Conservation (phyloP, 2,329 filamentous ascomycete genomes). For the Xylaria sp. region DNA sequence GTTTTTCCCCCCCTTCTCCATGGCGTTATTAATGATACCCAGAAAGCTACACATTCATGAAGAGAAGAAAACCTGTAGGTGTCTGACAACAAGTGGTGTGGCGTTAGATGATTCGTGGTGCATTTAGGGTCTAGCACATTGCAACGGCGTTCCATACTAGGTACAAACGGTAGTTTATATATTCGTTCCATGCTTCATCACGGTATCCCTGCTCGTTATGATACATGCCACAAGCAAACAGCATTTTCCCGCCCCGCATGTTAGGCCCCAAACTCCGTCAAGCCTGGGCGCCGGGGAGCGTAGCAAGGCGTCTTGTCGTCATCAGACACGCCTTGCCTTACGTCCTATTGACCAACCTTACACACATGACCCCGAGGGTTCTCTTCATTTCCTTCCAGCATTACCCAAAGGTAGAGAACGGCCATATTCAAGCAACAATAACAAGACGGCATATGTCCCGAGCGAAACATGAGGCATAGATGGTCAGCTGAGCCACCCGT, state of each 20-base stretch:
- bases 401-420: constrained; percentile 24
- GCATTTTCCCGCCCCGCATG: constrained; percentile 18
- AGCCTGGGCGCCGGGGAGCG: constrained; percentile 22
- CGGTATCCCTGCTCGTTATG: constrained; percentile 38
- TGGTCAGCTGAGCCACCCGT: constrained; percentile 6
- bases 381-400: constrained; percentile 15
- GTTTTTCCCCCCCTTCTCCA: neutral
- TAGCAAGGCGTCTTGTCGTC: constrained; percentile 31
- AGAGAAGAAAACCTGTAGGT: constrained; percentile 9
- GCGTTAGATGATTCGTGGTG: constrained; percentile 23
- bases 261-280: constrained; percentile 37
- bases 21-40: constrained; percentile 32
- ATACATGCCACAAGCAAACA: constrained; percentile 39
- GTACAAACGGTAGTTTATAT: constrained; percentile 35
- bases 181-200: constrained; percentile 33
- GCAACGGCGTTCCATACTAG: constrained; percentile 27
- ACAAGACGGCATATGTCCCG: constrained; percentile 8
- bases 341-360: constrained; percentile 12
- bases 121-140: constrained; percentile 18
- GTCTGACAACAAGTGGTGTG: constrained; percentile 21
- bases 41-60: constrained; percentile 25
- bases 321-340: constrained; percentile 22
- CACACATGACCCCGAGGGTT: constrained; percentile 7
- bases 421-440: constrained; percentile 30
- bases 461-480: constrained; percentile 7